Evolutionary conservation across 306 rosid genomes (phyloP), one percentile per base, ranked within the genome.

Genomic region (Quillaja saponaria): DNA sequence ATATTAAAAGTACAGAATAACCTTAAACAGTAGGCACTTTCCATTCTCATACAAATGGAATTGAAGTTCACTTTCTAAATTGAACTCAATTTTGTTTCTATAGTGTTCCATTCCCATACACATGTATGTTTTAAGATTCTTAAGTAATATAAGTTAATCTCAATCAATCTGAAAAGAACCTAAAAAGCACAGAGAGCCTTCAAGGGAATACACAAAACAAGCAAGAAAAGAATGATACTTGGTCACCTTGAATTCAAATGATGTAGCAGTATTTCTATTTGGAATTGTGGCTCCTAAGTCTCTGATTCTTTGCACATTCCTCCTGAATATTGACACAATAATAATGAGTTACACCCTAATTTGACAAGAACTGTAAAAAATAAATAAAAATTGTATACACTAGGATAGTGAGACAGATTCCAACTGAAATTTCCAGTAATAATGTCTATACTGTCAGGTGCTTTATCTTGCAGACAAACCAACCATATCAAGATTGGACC

Each of bases 281-380:
- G 42, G 68, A 76, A 75, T 58, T 65, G 55, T 40, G 70, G 68
- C 78, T 25, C 45, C 34, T 59, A 33, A 78, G 77, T 69, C 55
- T 70, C 66, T 85, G 85, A 25, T 84, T 79, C 75, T 77, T 78
- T 21, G 80, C 64, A 58, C 86, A 79, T 77, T 86, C 82, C 70
- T 75, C 94, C 98, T 92, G 88, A 31, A 65, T 42, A 77, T 70
- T 46, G 13, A 73, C 68, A 66, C 55, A 53, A 51, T 42, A 35
- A 53, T 35, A 5, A 5, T 10, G 10, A 10, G 40, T 37, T 6
- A 37, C 6, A 37, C 10, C 7, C 40, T 37, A 37, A n/a, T n/a
- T 37, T 37, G 10, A 10, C 40, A 37, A 37, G 10, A 39, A 11
- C 6, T 63, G 61, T 63, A 14, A 42, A 19, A 40, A 45, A 28